Evolutionary conservation across 345 rosid genomes (phyloP).

Genomic region (Arabis hirsuta): DNA sequence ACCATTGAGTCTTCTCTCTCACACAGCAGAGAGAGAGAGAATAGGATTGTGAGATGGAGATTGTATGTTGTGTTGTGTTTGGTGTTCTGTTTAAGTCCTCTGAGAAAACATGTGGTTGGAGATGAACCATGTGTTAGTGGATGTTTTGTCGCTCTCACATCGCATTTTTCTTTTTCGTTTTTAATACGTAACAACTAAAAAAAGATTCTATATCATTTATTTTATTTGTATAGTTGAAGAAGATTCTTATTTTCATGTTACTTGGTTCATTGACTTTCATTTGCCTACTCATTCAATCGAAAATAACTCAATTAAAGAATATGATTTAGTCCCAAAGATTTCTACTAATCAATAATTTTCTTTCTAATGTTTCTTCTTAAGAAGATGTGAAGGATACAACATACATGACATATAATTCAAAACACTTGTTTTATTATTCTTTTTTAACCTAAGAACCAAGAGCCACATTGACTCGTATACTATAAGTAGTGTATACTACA

Average conservation of each 20-base stretch:
- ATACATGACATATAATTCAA: neutral
- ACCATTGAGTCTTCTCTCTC: conserved; percentile 49
- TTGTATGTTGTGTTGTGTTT: conserved; percentile 41
- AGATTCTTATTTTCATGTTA: conserved; percentile 29
- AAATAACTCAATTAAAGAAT: conserved; percentile 9
- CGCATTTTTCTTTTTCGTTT: neutral
- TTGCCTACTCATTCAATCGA: neutral
- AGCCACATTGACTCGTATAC: conserved; percentile 35
- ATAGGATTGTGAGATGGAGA: conserved; percentile 40
- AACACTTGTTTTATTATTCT: conserved; percentile 21
- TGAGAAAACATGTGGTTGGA: conserved; percentile 38
- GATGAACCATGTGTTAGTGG: conserved; percentile 38
- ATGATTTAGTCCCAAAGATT: neutral
- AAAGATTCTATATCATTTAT: neutral
- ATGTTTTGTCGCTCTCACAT: conserved; percentile 36
- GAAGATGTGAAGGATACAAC: conserved; percentile 25
- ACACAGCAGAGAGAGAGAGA: conserved; percentile 24
- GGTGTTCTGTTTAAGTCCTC: conserved; percentile 26
- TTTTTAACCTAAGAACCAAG: conserved; percentile 15
- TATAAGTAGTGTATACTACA: neutral
- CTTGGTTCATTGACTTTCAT: conserved; percentile 33
- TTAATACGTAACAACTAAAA: conserved; percentile 3
- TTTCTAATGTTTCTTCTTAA: neutral
- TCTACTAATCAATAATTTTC: conserved; percentile 16
- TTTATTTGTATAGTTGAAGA: neutral